Conservation (phyloP, 352 stramenopile species). For the Saprolegnia parasitica region DNA sequence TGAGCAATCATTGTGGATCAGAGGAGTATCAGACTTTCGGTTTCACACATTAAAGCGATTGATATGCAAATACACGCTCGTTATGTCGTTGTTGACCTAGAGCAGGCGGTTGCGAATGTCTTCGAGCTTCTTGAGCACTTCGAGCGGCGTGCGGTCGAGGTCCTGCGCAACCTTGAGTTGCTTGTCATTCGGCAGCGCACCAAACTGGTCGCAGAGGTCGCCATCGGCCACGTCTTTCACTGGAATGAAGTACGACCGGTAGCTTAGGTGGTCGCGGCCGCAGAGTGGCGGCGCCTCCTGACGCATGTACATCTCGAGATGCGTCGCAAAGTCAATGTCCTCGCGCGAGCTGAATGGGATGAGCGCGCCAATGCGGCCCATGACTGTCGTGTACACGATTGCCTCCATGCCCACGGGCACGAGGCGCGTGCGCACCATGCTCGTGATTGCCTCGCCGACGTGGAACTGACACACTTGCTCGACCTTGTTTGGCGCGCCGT, state of each 20-base stretch:
- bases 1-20: neutral
- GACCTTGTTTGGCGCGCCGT: conserved; percentile 95
- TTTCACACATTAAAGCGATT: too few species aligned
- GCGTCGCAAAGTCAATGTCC: conserved; percentile 98
- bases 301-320: conserved; percentile 96
- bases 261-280: conserved; percentile 95
- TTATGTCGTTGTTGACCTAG: conserved; percentile 44
- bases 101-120: conserved; percentile 96
- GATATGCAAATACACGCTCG: too few species aligned
- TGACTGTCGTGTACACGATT: conserved; percentile 97
- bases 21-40: too few species aligned
- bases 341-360: conserved; percentile 96
- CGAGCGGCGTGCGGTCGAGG: conserved; percentile 92
- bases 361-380: conserved; percentile 94
- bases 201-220: conserved; percentile 97
- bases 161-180: conserved; percentile 95
- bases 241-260: conserved; percentile 97
- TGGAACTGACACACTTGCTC: conserved; percentile 94
- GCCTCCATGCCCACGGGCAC: conserved; percentile 94
- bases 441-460: conserved; percentile 98
- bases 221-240: conserved; percentile 98
- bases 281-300: conserved; percentile 89
- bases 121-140: conserved; percentile 99
- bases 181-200: conserved; percentile 86
- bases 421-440: conserved; percentile 92